phyloP scores from a whole-genome alignment of 768 basidiomycete genomes.

The Xerocomellus dryophilus region DNA sequence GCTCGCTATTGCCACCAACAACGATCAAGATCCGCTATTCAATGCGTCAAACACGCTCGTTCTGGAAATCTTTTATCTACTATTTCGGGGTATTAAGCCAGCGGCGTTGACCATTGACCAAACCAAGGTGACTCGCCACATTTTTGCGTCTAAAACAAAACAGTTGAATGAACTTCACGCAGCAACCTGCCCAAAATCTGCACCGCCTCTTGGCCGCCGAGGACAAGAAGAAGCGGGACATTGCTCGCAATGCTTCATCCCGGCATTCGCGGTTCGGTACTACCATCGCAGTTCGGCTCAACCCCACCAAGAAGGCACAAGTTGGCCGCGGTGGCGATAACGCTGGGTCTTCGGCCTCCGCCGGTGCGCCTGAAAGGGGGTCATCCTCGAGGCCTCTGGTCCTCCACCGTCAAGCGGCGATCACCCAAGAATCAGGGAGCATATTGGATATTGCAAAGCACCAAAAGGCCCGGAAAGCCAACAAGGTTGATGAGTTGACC shows the following conservation, averaged over 20 bases:
- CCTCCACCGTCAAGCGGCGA: slow-evolving; percentile 82
- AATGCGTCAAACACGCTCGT: slow-evolving; percentile 85
- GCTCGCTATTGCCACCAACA: slow-evolving; percentile 81
- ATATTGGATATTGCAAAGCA: slow-evolving; percentile 73
- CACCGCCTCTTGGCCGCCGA: slow-evolving; percentile 77
- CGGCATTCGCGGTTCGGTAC: slow-evolving; percentile 97
- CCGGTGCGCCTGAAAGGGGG: slow-evolving; percentile 19
- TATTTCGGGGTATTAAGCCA: slow-evolving; percentile 80
- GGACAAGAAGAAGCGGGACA: slow-evolving; percentile 56
- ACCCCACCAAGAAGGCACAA: slow-evolving; percentile 47
- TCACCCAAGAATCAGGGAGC: slow-evolving; percentile 61
- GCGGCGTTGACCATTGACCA: slow-evolving; percentile 55
- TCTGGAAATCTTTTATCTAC: slow-evolving; percentile 89
- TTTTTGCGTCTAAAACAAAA: slow-evolving; percentile 2
- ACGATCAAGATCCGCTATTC: slow-evolving; percentile 72
- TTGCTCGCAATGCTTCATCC: slow-evolving; percentile 57
- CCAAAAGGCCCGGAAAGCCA: slow-evolving; percentile 54
- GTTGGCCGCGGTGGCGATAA: slow-evolving; percentile 20
- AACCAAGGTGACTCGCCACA: slow-evolving; percentile 47
- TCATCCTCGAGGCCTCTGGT: slow-evolving; percentile 56
- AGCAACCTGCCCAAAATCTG: slow-evolving; percentile 71
- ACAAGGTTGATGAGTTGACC: slow-evolving; percentile 63
- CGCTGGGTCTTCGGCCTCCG: slow-evolving; percentile 21
- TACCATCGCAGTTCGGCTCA: slow-evolving; percentile 78
- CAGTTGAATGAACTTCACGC: slow-evolving; percentile 14